Percentiles rank a stretch among this genome's conserved stretches.
Conservation (phyloP, 2,329 filamentous ascomycete genomes). For the Zymoseptoria tritici region DNA sequence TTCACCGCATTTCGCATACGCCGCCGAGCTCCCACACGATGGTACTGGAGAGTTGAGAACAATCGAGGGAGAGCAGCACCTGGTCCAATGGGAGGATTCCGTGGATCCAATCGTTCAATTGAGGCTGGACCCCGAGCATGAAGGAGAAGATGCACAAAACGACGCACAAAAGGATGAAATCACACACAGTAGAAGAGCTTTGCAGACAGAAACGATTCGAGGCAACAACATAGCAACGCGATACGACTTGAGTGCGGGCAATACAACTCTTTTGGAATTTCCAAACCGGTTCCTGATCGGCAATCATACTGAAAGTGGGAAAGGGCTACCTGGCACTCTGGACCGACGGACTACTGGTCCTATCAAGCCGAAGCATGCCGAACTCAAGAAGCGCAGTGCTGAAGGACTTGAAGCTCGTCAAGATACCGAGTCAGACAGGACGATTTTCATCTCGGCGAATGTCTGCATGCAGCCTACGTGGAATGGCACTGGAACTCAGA, state of each 20-base stretch:
- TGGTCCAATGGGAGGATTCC: conserved; percentile 34
- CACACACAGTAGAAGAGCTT: conserved; percentile 21
- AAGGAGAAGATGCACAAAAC: background rate
- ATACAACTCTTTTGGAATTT: conserved; percentile 58
- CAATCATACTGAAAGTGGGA: conserved; percentile 26
- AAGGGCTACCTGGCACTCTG: conserved; percentile 25
- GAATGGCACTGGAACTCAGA: conserved; percentile 42
- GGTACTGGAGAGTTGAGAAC: conserved; percentile 28
- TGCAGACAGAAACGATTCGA: conserved; percentile 17
- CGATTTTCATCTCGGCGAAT: conserved; percentile 75
- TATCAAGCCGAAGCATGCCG: conserved; percentile 13
- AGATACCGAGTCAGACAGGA: conserved; percentile 29
- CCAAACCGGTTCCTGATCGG: conserved; percentile 48
- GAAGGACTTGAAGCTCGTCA: conserved; percentile 19
- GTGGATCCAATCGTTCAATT: background rate
- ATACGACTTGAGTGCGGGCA: conserved; percentile 51
- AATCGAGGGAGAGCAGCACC: conserved; percentile 37
- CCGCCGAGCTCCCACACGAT: conserved; percentile 44
- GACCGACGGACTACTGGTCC: conserved; percentile 2
- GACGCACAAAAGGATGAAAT: conserved; percentile 17
- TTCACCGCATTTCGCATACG: conserved; percentile 54
- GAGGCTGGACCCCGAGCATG: conserved; percentile 19
- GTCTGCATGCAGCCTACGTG: conserved; percentile 70
- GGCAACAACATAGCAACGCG: conserved; percentile 55
- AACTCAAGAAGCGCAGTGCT: conserved; percentile 20